Evolutionary conservation across 2,329 filamentous ascomycete genomes (phyloP), one percentile per base, ranked within the genome.

Genomic region (Chaetomium strumarium): DNA sequence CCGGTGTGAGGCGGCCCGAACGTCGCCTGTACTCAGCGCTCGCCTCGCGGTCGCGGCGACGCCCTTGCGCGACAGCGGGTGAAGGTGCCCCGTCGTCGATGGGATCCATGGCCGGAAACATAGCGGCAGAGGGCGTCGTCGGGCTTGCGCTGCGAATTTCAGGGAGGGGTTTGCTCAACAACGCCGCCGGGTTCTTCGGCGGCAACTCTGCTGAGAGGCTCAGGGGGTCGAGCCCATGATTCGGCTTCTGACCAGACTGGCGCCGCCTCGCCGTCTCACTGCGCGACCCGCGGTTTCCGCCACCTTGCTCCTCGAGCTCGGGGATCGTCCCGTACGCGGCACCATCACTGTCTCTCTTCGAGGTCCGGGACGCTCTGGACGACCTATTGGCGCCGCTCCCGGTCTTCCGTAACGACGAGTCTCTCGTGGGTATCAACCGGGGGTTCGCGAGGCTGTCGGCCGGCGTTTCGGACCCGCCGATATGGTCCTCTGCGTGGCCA

Each of bases 71-170:
- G 8, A 90, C 76, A 1, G 84, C 77, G 0, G 86, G 86, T 16
- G 81, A 86, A 1, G 86, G 86, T 0, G 86, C 86, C 13, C 82
- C 83, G 16, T 88, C 84, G 19, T 86, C 80, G 2, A 72, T 46
- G 10, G 70, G 65, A 16, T 72, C 68, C 9, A 68, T 63, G 20
- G 66, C 61, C 9, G 64, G 58, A 40, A 65, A 63, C 58, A 63
- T 61, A 51, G 51, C 42, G 24, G 17, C 33, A 3, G 55, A 49
- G 2, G 62, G 60, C 31, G 59, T 59, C 3, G 58, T 51, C 8
- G 58, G 60, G 34, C 54, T 53, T 5, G 54, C 46, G 49, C 45
- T 52, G 37, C 55, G 45, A 11, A 48, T 30, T 20, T 60, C 58
- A 16, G 52, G 44, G 5, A 49, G 46, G 2, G 48, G 56, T 17